Evolutionary conservation across 495 filamentous ascomycete genomes (phyloP), one percentile per base, ranked within the genome.

Genomic region (Diplogelasinospora grovesii): DNA sequence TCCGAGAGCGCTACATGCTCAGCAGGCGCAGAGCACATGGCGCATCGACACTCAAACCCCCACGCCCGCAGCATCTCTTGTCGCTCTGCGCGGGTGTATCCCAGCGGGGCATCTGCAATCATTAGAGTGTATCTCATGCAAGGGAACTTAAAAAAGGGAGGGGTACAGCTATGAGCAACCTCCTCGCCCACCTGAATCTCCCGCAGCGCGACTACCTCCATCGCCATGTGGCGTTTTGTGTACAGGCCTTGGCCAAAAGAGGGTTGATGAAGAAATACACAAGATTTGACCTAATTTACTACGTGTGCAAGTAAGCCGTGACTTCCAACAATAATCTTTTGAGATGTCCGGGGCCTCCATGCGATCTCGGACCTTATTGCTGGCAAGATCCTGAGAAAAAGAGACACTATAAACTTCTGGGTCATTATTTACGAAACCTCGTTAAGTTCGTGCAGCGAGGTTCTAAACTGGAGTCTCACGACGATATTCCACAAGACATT

Each of bases 11-110:
- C 31, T 10, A 43, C 38, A 16, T 58, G 31, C 10, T 18, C 34
- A 1, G 36, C 36, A 0, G 49, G 34, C 3, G 57, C 50, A 1
- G 53, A 36, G 43, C 60, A 65, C 22, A 63, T 32, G 1, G 52
- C 43, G 38, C 60, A 65, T 3, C 28, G 39, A 44, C 62, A 65
- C 8, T 45, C 39, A 25, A 65, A 65, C 1, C 50, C 55, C 62
- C 59, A 65, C 6, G 38, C 36, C 1, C 43, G 26, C 6, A 63
- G 46, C 4, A 43, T 49, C 15, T 45, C 36, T 15, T 49, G 47
- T 2, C 60, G 55, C 13, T 60, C 54, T 22, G 52, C 33, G 23
- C 46, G 35, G 2, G 57, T 52, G 24, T 61, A 46, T 2, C 62
- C 62, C 0, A 63, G 52, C 3, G 58, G 55, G 3, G 54, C 51